Conservation (phyloP, 768 basidiomycete genomes). For the Udeniomyces megalosporus region DNA sequence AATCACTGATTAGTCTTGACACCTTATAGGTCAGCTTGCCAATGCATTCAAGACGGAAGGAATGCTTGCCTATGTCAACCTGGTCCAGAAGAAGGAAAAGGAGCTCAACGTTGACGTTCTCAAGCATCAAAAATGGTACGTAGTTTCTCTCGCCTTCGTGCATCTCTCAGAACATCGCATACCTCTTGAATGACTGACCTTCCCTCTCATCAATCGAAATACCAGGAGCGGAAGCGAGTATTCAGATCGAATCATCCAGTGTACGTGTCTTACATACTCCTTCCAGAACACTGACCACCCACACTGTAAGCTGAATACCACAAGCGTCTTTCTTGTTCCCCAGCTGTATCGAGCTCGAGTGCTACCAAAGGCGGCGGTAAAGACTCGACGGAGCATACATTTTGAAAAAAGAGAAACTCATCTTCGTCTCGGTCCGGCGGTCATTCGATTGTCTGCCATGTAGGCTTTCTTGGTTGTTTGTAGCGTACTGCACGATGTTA, state of each 20-base stretch:
- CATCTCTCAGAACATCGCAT: not conserved
- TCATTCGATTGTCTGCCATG: no score
- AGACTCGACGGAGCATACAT: no score
- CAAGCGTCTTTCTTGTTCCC: not conserved
- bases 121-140: conserved; percentile 84
- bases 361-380: conserved; percentile 32
- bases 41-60: conserved; percentile 66
- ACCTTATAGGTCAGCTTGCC: conserved; percentile 54
- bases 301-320: not conserved
- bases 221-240: not conserved
- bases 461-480: no score
- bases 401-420: no score
- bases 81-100: conserved; percentile 74
- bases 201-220: not conserved
- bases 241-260: not conserved
- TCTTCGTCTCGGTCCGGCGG: no score
- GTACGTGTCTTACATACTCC: not conserved
- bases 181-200: not conserved
- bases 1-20: not conserved
- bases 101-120: conserved; percentile 77
- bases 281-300: not conserved
- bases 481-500: no score
- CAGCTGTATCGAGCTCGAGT: not conserved
- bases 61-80: conserved; percentile 81
- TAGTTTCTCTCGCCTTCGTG: not conserved